These are phyloP conservation scores for Falciphora oryzae DNA, from an alignment of 2,329 filamentous ascomycete genomes.

Conservation along the genomic window DNA sequence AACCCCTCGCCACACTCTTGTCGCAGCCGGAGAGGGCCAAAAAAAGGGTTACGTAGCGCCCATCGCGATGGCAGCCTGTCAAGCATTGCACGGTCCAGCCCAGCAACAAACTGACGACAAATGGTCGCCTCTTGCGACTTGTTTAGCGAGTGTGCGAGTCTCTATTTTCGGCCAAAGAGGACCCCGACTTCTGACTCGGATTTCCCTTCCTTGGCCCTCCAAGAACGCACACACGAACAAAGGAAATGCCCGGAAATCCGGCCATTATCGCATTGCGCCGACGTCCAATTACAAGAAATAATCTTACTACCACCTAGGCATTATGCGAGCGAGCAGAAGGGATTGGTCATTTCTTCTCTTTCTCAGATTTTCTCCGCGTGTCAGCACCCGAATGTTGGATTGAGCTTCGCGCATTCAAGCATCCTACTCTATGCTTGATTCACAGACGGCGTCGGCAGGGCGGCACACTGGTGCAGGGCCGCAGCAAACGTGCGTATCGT, in stretches of 20 bases:
- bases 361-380: background rate
- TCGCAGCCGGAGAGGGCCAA: too few relatives aligned
- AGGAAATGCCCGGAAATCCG: background rate
- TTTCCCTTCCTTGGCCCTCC: background rate
- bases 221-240: background rate
- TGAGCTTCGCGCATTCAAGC: too few relatives aligned
- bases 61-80: background rate
- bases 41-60: background rate
- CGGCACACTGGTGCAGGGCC: too few relatives aligned
- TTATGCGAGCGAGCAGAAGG: too few relatives aligned
- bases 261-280: background rate
- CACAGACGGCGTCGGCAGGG: too few relatives aligned
- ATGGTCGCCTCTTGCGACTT: background rate
- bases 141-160: background rate
- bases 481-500: too few relatives aligned
- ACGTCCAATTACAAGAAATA: background rate
- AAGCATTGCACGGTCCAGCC: background rate
- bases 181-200: background rate
- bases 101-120: background rate
- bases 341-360: too few relatives aligned
- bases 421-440: too few relatives aligned
- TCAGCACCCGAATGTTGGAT: background rate
- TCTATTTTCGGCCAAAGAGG: background rate
- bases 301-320: background rate
- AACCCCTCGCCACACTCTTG: background rate